Evolutionary conservation across 148 eudicot species (phyloP).

Genomic region (Silene latifolia): DNA sequence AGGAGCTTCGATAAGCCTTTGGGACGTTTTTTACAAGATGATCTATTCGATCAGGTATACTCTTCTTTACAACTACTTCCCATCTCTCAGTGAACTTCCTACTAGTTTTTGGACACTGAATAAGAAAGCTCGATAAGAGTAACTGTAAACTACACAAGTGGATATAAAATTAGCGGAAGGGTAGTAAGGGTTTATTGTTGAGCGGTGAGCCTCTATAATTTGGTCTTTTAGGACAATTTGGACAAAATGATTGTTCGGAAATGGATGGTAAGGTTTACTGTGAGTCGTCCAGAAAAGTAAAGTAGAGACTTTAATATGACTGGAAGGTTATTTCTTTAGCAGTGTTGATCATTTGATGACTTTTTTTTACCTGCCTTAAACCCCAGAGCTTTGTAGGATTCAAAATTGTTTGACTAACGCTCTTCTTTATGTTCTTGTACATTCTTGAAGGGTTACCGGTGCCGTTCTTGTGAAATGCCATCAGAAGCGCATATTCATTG

Average conservation of each 20-base stretch:
- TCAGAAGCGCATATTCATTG: slow-evolving; percentile 95
- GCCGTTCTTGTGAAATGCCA: slow-evolving; percentile 80
- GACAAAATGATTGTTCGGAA: not conserved
- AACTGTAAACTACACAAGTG: not conserved
- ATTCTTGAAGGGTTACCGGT: slow-evolving; percentile 58
- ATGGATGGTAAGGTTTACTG: too few species aligned
- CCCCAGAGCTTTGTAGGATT: not conserved
- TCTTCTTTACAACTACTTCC: not conserved
- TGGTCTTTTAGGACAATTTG: not conserved
- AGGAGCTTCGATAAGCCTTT: slow-evolving; percentile 88
- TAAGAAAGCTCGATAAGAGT: not conserved
- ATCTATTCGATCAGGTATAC: slow-evolving; percentile 78
- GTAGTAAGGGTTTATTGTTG: not conserved
- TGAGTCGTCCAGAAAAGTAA: too few species aligned
- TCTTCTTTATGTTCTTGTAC: not conserved
- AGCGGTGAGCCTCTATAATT: not conserved
- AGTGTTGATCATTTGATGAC: not conserved
- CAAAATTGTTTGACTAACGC: slow-evolving; percentile 12
- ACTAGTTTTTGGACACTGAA: not conserved
- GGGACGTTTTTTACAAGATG: slow-evolving; percentile 86
- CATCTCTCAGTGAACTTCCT: not conserved
- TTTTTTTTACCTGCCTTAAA: slow-evolving; percentile 8
- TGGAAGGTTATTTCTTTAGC: not conserved
- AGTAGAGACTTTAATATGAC: too few species aligned
- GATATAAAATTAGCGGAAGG: not conserved